These are phyloP conservation scores for Beta macrorhiza DNA, from an alignment of 179 eudicot genomes.

Conservation along the genomic window DNA sequence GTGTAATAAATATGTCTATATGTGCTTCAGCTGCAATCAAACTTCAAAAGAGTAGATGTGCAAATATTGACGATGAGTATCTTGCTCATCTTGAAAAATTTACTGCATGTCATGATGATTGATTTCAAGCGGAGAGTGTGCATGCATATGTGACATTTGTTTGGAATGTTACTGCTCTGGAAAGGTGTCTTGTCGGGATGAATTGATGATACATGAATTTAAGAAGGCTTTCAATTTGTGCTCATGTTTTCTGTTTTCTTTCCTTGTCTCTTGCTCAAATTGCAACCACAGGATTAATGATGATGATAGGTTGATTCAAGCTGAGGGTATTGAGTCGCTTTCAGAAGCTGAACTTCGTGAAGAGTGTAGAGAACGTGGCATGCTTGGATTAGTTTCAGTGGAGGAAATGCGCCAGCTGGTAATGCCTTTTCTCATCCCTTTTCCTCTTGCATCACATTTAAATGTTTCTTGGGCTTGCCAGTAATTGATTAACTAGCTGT, in stretches of 20 bases:
- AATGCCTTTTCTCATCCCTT: not conserved
- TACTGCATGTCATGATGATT: not conserved
- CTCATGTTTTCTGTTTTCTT: not conserved
- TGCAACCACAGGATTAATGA: constrained; percentile 57
- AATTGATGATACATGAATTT: not conserved
- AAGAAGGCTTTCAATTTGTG: not conserved
- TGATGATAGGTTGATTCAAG: constrained; percentile 83
- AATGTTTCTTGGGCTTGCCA: not conserved
- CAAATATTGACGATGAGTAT: not conserved
- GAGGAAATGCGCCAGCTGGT: constrained; percentile 96
- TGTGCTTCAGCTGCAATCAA: not conserved
- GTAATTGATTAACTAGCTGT: not conserved
- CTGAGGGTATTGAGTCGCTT: constrained; percentile 88
- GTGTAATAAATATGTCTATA: not conserved
- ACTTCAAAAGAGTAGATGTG: not conserved
- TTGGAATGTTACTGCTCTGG: not conserved
- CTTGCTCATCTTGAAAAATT: not conserved
- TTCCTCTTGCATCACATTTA: not conserved
- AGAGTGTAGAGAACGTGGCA: constrained; percentile 86
- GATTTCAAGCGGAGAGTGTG: not conserved
- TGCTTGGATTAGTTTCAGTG: constrained; percentile 78
- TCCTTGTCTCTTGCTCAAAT: not conserved
- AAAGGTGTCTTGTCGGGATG: not conserved
- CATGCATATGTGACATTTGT: not conserved
- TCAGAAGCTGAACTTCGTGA: constrained; percentile 90